These are phyloP conservation scores for Capniomyces stellatus DNA, from an alignment of 371 early-diverging fungal genomes.

Conservation along the genomic window DNA sequence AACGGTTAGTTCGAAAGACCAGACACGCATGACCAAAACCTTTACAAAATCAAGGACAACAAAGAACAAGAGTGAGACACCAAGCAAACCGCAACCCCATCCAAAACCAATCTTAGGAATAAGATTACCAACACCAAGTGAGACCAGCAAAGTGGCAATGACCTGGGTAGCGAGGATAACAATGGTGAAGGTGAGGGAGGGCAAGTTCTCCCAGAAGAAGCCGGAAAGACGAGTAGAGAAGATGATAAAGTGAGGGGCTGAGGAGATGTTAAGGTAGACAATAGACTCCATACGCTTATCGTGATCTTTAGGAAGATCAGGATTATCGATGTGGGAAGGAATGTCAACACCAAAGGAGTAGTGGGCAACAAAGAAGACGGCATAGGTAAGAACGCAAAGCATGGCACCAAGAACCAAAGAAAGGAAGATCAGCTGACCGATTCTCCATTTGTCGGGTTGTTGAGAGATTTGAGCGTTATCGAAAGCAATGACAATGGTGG, in stretches of 20 bases:
- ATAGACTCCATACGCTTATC: constrained; percentile 41
- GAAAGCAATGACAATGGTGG: constrained; percentile 78
- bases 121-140: constrained; percentile 44
- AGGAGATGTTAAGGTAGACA: constrained; percentile 82
- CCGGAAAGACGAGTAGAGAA: constrained; percentile 84
- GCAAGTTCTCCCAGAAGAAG: constrained; percentile 74
- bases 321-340: constrained; percentile 14
- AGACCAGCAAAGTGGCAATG: constrained; percentile 71
- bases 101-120: constrained; percentile 32
- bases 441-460: constrained; percentile 80
- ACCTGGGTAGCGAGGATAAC: constrained; percentile 81
- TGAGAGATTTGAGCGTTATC: constrained; percentile 76
- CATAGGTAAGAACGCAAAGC: constrained; percentile 58
- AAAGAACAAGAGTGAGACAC: constrained; percentile 45
- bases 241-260: constrained; percentile 87
- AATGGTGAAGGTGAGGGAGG: constrained; percentile 53
- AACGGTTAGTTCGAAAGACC: constrained; percentile 59
- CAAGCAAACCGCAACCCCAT: constrained; percentile 42
- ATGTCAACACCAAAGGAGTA: constrained; percentile 34
- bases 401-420: constrained; percentile 52
- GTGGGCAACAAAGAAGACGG: constrained; percentile 56
- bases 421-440: constrained; percentile 68
- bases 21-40: constrained; percentile 53
- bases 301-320: constrained; percentile 17
- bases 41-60: constrained; percentile 72